A percentile compares a stretch with the other conserved stretches of the same genome.
Evolutionary conservation across 768 basidiomycete species (phyloP).

Genomic region (Suillus tomentosus): DNA sequence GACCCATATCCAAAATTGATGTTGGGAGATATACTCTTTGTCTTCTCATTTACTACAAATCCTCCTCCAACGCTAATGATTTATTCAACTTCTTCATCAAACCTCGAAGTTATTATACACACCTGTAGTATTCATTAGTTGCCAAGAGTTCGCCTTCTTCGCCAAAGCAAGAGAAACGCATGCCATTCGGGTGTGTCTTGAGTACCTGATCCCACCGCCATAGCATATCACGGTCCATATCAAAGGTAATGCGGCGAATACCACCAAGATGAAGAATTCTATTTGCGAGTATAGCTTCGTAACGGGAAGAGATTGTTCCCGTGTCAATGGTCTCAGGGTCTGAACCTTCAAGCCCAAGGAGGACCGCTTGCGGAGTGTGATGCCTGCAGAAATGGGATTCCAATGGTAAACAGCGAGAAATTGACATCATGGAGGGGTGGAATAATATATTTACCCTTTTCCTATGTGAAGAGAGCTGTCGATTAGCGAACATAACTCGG

Average conservation of each 20-base stretch:
- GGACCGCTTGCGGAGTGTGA: slow-evolving; percentile 85
- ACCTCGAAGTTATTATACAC: not conserved
- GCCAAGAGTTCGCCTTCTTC: slow-evolving; percentile 84
- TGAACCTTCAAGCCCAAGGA: slow-evolving; percentile 83
- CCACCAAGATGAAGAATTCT: slow-evolving; percentile 74
- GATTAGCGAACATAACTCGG: slow-evolving; percentile 11
- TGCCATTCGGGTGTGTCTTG: slow-evolving; percentile 89
- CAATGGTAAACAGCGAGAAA: not conserved
- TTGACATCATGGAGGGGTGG: slow-evolving; percentile 10
- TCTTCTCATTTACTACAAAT: slow-evolving; percentile 94
- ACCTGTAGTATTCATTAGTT: slow-evolving; percentile 93
- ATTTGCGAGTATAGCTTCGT: slow-evolving; percentile 63
- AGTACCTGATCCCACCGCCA: slow-evolving; percentile 92
- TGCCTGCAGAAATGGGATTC: slow-evolving; percentile 48
- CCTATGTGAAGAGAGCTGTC: slow-evolving; percentile 41
- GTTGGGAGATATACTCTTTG: slow-evolving; percentile 57
- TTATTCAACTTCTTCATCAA: not conserved
- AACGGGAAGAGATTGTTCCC: slow-evolving; percentile 77
- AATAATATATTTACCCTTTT: slow-evolving; percentile 60
- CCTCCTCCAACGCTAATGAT: slow-evolving; percentile 78
- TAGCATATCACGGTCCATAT: slow-evolving; percentile 90
- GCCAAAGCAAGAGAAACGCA: slow-evolving; percentile 87
- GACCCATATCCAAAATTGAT: not conserved
- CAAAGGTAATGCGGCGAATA: slow-evolving; percentile 74
- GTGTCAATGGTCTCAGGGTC: slow-evolving; percentile 95